phyloP scores from a whole-genome alignment of 306 rosid genomes.

The Cucurbita moschata region DNA sequence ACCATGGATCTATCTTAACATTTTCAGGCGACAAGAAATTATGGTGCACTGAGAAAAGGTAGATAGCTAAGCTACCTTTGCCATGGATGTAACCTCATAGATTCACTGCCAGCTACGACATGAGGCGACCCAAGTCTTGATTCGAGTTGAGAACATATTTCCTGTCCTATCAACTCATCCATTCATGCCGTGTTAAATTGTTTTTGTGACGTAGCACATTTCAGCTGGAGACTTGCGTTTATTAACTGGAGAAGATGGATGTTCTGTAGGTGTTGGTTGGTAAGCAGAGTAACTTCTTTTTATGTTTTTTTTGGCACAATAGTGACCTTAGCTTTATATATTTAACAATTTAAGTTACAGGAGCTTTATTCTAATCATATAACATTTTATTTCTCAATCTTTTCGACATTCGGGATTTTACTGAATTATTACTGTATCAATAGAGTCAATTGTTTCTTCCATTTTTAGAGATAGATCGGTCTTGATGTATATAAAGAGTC shows the following conservation, averaged over 20 bases:
- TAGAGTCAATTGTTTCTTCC: no score
- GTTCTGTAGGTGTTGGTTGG: not conserved
- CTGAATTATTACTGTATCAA: no score
- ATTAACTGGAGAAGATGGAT: not conserved
- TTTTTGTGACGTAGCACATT: not conserved
- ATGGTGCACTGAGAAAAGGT: constrained; percentile 78
- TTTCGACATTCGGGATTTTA: no score
- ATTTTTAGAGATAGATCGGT: no score
- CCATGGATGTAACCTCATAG: not conserved
- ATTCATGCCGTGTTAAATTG: not conserved
- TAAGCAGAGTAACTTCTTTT: not conserved
- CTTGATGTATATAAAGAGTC: no score
- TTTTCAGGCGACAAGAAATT: constrained; percentile 70
- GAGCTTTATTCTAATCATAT: not conserved
- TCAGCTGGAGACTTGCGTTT: not conserved
- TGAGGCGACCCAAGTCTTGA: not conserved
- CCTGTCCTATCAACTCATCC: not conserved
- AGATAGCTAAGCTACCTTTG: not conserved
- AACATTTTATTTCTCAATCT: no score
- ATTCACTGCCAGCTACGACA: not conserved
- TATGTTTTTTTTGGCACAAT: not conserved
- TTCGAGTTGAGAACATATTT: not conserved
- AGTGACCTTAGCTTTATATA: not conserved
- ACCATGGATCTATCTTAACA: not conserved
- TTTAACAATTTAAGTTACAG: not conserved